Percentiles rank a stretch among this genome's conserved stretches.
phyloP scores from a whole-genome alignment of 345 rosid genomes.

The Litchi chinensis region DNA sequence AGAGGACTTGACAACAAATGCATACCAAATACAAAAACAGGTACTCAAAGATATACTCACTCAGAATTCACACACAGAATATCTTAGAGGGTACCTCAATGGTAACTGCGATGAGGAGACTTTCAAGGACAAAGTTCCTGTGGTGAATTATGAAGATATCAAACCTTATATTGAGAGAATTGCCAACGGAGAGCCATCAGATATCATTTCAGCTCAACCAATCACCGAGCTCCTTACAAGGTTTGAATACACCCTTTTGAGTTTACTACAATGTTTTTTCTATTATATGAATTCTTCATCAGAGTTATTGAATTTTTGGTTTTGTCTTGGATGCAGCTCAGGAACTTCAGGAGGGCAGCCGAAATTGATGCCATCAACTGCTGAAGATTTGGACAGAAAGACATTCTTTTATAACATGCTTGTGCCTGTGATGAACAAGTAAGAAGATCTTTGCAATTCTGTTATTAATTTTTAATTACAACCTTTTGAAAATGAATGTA shows the following conservation, averaged over 20 bases:
- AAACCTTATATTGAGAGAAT: constrained; percentile 72
- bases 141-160: constrained; percentile 83
- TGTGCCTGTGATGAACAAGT: constrained; percentile 93
- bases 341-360: constrained; percentile 96
- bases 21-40: constrained; percentile 52
- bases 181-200: constrained; percentile 69
- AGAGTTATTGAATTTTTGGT: not conserved
- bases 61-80: constrained; percentile 60
- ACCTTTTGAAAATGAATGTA: constrained; percentile 24
- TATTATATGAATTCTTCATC: not conserved
- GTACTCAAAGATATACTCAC: constrained; percentile 61
- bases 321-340: constrained; percentile 55
- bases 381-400: constrained; percentile 84
- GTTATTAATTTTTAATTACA: not conserved
- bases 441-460: constrained; percentile 13
- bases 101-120: constrained; percentile 45
- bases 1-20: constrained; percentile 75
- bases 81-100: constrained; percentile 55
- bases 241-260: constrained; percentile 26
- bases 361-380: constrained; percentile 94
- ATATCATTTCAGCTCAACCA: constrained; percentile 70
- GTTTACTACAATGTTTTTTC: not conserved
- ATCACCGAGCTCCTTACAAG: constrained; percentile 92
- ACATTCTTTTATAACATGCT: constrained; percentile 92
- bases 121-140: constrained; percentile 73